Percentiles rank a stretch among this genome's conserved stretches.
Conservation (phyloP, 257 asterid genomes). For the Solanum corneliomulleri region DNA sequence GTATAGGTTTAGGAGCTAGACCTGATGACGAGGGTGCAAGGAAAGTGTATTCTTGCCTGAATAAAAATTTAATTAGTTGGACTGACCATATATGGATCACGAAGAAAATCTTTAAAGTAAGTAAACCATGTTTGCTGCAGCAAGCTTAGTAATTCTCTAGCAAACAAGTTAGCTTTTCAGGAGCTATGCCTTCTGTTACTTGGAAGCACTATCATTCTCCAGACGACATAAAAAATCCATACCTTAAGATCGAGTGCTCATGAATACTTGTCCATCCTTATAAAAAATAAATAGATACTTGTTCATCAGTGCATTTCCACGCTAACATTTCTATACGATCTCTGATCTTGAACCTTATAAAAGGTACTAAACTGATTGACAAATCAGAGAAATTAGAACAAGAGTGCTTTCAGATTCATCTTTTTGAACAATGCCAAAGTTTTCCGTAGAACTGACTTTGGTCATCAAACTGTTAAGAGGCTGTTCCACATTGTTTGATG, state of each 20-base stretch:
- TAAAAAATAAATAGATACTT: neutral
- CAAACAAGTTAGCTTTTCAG: neutral
- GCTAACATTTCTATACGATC: neutral
- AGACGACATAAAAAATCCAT: neutral
- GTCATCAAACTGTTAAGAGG: neutral
- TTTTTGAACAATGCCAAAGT: neutral
- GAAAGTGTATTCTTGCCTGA: neutral
- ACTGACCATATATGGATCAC: neutral
- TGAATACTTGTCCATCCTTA: neutral
- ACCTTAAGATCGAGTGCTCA: neutral
- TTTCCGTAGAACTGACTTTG: neutral
- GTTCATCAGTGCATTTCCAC: neutral
- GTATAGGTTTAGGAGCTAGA: neutral
- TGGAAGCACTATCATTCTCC: neutral
- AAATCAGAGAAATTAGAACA: neutral
- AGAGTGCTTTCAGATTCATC: neutral
- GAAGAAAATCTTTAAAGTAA: neutral
- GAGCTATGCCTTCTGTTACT: neutral
- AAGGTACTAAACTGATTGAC: neutral
- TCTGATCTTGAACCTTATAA: neutral
- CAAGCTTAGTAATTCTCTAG: neutral
- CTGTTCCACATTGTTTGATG: neutral
- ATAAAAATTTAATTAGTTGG: neutral
- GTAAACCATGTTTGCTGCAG: neutral
- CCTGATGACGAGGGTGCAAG: neutral